These are phyloP conservation scores for Scheffersomyces segobiensis DNA, from an alignment of 1,139 yeast species.

Conservation along the genomic window DNA sequence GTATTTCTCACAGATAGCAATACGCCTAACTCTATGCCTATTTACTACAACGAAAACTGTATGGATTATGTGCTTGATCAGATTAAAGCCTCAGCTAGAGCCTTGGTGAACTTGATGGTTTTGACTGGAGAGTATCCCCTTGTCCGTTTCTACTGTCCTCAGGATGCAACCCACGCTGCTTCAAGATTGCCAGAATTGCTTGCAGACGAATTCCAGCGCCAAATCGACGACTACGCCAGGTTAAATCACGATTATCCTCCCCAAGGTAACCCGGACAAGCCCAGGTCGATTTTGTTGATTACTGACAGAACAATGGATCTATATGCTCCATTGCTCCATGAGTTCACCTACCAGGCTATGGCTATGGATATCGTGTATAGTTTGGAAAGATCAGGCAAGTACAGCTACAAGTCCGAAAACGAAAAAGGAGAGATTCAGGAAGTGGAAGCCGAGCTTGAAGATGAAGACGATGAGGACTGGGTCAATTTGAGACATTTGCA, in stretches of 20 bases:
- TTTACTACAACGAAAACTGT: slow-evolving; percentile 71
- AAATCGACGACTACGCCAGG: slow-evolving; percentile 75
- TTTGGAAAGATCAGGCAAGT: slow-evolving; percentile 54
- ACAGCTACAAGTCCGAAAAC: slow-evolving; percentile 60
- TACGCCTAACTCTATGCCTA: slow-evolving; percentile 63
- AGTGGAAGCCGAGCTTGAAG: slow-evolving; percentile 42
- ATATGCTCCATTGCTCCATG: slow-evolving; percentile 84
- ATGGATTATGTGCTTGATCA: slow-evolving; percentile 59
- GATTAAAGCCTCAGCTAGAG: slow-evolving; percentile 57
- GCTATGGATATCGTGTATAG: slow-evolving; percentile 69
- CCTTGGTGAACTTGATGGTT: slow-evolving; percentile 71
- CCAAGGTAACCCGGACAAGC: slow-evolving; percentile 53
- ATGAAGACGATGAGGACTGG: slow-evolving; percentile 79
- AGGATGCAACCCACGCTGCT: slow-evolving; percentile 51
- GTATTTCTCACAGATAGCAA: slow-evolving; percentile 39
- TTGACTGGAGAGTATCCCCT: slow-evolving; percentile 87
- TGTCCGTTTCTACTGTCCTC: slow-evolving; percentile 66
- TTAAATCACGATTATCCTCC: slow-evolving; percentile 64
- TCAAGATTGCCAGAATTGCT: slow-evolving; percentile 68
- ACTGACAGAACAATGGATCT: slow-evolving; percentile 84
- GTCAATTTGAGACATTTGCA: slow-evolving; percentile 70
- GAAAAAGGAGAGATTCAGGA: slow-evolving; percentile 55
- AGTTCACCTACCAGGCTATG: slow-evolving; percentile 93
- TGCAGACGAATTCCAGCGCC: slow-evolving; percentile 70
- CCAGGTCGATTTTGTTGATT: slow-evolving; percentile 72